Evolutionary conservation across 148 eudicot genomes (phyloP).

Genomic region (Chenopodium album): DNA sequence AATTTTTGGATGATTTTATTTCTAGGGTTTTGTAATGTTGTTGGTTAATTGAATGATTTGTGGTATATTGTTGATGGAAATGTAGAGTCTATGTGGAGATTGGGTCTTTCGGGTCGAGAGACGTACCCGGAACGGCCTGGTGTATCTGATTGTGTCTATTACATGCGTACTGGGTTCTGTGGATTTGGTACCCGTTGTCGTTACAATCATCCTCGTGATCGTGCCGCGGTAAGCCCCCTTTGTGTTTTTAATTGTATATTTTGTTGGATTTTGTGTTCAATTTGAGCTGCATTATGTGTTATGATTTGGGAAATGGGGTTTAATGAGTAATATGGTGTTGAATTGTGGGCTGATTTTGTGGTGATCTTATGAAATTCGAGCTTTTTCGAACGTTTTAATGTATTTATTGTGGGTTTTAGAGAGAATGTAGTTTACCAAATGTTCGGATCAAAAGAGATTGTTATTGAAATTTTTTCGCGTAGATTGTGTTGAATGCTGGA

Average conservation of each 20-base stretch:
- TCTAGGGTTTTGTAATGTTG: constrained; percentile 12
- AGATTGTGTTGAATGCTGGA: neutral
- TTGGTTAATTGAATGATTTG: constrained; percentile 9
- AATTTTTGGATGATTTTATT: neutral
- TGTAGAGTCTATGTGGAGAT: constrained; percentile 69
- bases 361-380: neutral
- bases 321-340: neutral
- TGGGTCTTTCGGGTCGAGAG: constrained; percentile 50
- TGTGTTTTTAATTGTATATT: neutral
- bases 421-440: neutral
- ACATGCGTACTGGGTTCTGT: constrained; percentile 75
- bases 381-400: neutral
- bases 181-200: constrained; percentile 73
- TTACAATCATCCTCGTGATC: constrained; percentile 83
- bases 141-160: constrained; percentile 62
- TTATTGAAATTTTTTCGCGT: neutral
- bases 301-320: neutral
- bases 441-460: neutral
- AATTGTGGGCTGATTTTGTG: neutral
- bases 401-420: neutral
- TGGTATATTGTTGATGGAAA: constrained; percentile 12
- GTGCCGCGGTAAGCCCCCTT: constrained; percentile 43
- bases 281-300: constrained; percentile 8
- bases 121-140: constrained; percentile 80
- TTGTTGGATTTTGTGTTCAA: constrained; percentile 6